These are phyloP conservation scores for Citrus medica DNA, from an alignment of 345 rosid genomes.

Conservation along the genomic window DNA sequence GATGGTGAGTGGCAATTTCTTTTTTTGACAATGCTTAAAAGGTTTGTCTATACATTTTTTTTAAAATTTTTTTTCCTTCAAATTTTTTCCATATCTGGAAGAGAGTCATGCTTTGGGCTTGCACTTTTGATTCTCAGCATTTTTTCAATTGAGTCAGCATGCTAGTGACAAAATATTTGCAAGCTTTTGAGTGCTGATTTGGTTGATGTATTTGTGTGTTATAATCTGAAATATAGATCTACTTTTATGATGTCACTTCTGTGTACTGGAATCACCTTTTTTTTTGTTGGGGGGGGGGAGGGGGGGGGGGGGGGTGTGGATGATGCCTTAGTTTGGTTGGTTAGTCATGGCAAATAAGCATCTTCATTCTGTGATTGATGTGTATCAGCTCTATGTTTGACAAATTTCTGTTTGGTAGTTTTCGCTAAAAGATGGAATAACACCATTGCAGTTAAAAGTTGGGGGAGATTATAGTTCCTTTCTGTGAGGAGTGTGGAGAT, in stretches of 20 bases:
- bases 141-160: neutral
- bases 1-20: conserved; percentile 64
- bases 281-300: neutral
- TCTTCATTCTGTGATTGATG: neutral
- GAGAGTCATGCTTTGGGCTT: neutral
- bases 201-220: neutral
- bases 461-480: neutral
- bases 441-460: neutral
- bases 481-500: neutral
- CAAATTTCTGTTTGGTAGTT: neutral
- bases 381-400: neutral
- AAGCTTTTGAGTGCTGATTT: neutral
- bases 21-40: conserved; percentile 2
- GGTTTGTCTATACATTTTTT: neutral
- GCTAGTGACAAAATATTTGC: neutral
- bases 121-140: neutral
- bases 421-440: neutral
- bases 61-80: neutral
- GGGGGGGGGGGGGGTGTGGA: neutral
- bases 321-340: neutral
- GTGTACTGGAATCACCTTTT: neutral
- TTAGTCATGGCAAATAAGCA: neutral
- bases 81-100: neutral
- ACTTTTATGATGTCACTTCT: neutral
- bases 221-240: neutral